Base-by-base conservation (phyloP, 2,329 filamentous ascomycete species). In the Orbilia brochopaga region DNA sequence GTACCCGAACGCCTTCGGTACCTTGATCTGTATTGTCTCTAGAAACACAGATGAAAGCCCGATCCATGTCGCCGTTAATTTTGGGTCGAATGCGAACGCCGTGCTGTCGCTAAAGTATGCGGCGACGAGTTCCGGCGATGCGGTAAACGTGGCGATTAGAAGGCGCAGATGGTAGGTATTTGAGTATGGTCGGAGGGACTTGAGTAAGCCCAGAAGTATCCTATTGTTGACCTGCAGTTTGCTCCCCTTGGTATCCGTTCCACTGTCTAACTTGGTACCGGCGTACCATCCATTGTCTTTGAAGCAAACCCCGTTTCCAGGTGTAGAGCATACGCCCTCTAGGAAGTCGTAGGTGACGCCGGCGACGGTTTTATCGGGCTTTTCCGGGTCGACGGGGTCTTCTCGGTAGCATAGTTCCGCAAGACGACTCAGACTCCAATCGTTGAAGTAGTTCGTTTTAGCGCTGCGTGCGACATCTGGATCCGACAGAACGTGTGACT, bases 31-130 rank as follows among this genome's bases (percentile, higher is more conserved):
- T 51, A 97, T 87, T 0, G 88, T 86, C 72, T 89, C 90, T 79
- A 95, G 96, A 3, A 99, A 81, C 73, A 97, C 91, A 0, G 92
- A 87, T 0, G 92, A 91, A 78, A 95, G 96, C 46, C 93, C 92
- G 75, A 97, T 90, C 94, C 94, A 99, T 0, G 92, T 94, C 50
- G 92, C 88, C 1, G 92, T 94, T 3, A 95, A 83, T 78, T 96
- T 97, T 0, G 94, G 92, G 46, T 97, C 92, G 74, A 96, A 91
- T 0, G 88, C 86, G 76, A 97, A 94, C 60, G 88, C 86, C 70
- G 85, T 87, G 77, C 91, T 92, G 78, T 86, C 88, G 48, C 87
- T 83, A 77, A 96, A 97, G 79, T 95, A 99, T 76, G 92, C 88
- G 48, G 91, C 89, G 1, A 96, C 86, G 1, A 97, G 83, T 79